Percentiles rank a stretch among this genome's conserved stretches.
Evolutionary conservation across 2,329 filamentous ascomycete genomes (phyloP).

Genomic region (Colletotrichum sansevieriae): DNA sequence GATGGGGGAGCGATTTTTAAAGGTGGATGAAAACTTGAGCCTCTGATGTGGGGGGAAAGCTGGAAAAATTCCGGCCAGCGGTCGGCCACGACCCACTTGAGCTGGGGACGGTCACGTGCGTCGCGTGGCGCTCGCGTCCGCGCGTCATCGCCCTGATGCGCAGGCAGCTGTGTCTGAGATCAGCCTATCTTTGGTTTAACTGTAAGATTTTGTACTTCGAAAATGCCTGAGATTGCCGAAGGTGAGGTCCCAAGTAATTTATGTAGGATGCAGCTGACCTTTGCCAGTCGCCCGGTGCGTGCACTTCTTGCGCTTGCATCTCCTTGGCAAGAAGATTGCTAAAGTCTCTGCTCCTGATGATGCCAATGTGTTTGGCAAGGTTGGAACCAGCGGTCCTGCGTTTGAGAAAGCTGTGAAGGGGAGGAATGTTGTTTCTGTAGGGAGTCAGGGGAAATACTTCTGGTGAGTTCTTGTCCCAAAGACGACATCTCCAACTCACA

Average conservation of each 20-base stretch:
- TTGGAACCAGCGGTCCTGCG: constrained; percentile 80
- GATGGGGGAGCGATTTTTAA: constrained; percentile 45
- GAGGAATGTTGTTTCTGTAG: constrained; percentile 77
- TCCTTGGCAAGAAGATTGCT: constrained; percentile 85
- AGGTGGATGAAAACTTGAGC: constrained; percentile 40
- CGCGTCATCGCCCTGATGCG: constrained; percentile 7
- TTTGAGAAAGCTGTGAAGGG: constrained; percentile 82
- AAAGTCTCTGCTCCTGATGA: constrained; percentile 82
- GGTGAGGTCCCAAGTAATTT: constrained; percentile 50
- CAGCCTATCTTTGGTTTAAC: background rate
- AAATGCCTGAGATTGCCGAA: constrained; percentile 75
- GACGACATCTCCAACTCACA: background rate
- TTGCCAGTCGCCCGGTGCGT: constrained; percentile 83
- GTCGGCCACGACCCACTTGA: constrained; percentile 40
- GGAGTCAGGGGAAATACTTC: constrained; percentile 97
- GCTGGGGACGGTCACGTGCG: constrained; percentile 46
- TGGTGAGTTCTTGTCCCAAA: constrained; percentile 64
- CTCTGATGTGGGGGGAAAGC: constrained; percentile 39
- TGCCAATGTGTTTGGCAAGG: constrained; percentile 89
- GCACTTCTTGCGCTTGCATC: constrained; percentile 83
- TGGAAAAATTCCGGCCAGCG: constrained; percentile 39
- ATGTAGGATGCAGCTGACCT: background rate
- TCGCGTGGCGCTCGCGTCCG: constrained; percentile 41
- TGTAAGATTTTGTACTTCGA: constrained; percentile 31
- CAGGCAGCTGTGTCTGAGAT: too few relatives aligned